Conservation (phyloP, 106 monocot genomes). For the Phalaenopsis aphrodite region DNA sequence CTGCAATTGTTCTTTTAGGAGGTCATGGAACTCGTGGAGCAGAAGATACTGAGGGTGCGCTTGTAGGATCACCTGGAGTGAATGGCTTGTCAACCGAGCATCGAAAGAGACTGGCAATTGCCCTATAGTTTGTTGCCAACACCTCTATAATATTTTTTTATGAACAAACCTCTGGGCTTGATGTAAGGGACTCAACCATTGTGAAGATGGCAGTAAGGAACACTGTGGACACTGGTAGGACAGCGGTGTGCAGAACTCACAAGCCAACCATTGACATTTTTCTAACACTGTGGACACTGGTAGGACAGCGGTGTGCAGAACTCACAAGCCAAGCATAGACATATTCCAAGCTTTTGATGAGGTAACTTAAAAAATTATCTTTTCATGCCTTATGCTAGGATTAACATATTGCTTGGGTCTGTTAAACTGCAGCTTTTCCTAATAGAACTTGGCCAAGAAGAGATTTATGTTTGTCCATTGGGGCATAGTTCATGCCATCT, state of each 20-base stretch:
- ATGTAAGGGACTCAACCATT: slow-evolving; percentile 33
- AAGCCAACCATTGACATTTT: slow-evolving; percentile 45
- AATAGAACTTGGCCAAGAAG: slow-evolving; percentile 30
- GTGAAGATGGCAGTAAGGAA: slow-evolving; percentile 40
- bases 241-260: slow-evolving; percentile 41
- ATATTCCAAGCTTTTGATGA: slow-evolving; percentile 46
- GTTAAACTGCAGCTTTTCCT: slow-evolving; percentile 23
- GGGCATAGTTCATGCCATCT: slow-evolving; percentile 29
- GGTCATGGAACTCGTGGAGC: slow-evolving; percentile 35
- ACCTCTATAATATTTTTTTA: slow-evolving; percentile 46
- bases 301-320: slow-evolving; percentile 38
- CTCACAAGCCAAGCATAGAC: slow-evolving; percentile 45
- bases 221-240: slow-evolving; percentile 34
- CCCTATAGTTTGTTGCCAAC: slow-evolving; percentile 38
- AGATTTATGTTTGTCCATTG: slow-evolving; percentile 38
- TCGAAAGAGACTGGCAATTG: slow-evolving; percentile 32
- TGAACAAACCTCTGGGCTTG: slow-evolving; percentile 40
- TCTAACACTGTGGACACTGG: slow-evolving; percentile 14
- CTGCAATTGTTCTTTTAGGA: slow-evolving; percentile 30
- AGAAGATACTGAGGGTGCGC: slow-evolving; percentile 12
- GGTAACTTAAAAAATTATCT: slow-evolving; percentile 5
- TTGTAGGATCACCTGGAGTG: slow-evolving; percentile 28
- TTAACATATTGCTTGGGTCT: background rate
- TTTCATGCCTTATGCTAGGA: background rate
- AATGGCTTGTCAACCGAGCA: slow-evolving; percentile 38